Evolutionary conservation across 768 basidiomycete genomes (phyloP).

Genomic region (Amanita subjunquillea): DNA sequence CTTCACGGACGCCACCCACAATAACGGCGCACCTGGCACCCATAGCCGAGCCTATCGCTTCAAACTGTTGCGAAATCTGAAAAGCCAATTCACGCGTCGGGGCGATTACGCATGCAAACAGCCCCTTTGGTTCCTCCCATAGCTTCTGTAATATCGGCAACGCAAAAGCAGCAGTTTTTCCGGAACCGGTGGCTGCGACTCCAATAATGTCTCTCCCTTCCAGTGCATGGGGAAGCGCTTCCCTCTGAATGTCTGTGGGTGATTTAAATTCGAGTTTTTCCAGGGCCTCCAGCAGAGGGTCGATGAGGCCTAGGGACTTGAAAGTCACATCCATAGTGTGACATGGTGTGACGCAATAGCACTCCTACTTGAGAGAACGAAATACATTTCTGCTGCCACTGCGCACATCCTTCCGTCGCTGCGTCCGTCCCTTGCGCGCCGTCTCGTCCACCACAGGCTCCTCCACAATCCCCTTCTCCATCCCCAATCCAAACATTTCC

Average conservation of each 20-base stretch:
- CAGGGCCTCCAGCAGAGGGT: conserved; percentile 81
- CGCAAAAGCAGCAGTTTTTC: conserved; percentile 97
- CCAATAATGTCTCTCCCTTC: conserved; percentile 95
- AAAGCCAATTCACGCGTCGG: conserved; percentile 98
- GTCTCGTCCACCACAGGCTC: conserved; percentile 44
- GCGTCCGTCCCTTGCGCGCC: conserved; percentile 69
- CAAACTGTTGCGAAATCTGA: conserved; percentile 97
- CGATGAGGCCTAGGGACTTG: conserved; percentile 77
- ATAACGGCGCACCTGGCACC: conserved; percentile 87
- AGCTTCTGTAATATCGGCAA: conserved; percentile 92
- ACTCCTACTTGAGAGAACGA: conserved; percentile 19
- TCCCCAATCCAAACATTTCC: conserved; percentile 77
- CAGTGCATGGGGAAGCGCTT: conserved; percentile 79
- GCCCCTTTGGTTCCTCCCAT: conserved; percentile 90
- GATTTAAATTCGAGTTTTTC: conserved; percentile 70
- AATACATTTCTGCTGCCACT: conserved; percentile 90
- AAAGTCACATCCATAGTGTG: conserved; percentile 43
- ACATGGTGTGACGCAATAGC: not conserved
- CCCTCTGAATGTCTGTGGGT: conserved; percentile 86
- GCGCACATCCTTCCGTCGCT: conserved; percentile 67
- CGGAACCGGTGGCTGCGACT: conserved; percentile 95
- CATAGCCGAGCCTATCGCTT: conserved; percentile 83
- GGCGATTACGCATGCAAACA: conserved; percentile 89
- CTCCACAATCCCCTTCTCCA: conserved; percentile 71
- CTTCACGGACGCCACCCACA: conserved; percentile 92